Evolutionary conservation across 2,329 filamentous ascomycete genomes (phyloP), one percentile per base, ranked within the genome.

Genomic region (Epichloe bromicola): DNA sequence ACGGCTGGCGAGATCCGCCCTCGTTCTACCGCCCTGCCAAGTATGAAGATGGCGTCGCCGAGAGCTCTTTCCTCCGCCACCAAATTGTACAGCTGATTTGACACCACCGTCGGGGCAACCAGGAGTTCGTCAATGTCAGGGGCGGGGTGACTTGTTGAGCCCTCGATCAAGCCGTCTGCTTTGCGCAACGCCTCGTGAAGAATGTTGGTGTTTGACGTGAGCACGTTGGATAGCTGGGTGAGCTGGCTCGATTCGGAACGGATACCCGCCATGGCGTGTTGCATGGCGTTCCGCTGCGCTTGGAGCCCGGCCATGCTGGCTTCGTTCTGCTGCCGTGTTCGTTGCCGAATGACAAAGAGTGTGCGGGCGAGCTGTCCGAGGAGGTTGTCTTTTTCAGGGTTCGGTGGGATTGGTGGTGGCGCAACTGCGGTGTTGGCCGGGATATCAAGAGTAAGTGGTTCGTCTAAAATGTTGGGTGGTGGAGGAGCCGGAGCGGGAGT

Each of bases 301-400:
- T 79, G 76, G 2, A 97, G 75, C 1, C 89, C 85, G 0, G 82
- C 75, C 36, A 95, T 74, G 19, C 85, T 87, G 14, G 84, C 76
- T 17, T 80, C 76, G 58, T 90, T 90, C 61, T 93, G 86, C 26
- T 77, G 68, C 45, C 85, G 77, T 49, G 82, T 83, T 46, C 78
- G 76, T 54, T 82, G 80, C 15, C 90, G 82, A 55, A 86, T 82
- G 39, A 78, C 71, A 50, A 82, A 74, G 3, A 97, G 72, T 0
- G 82, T 79, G 51, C 77, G 73, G 37, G 84, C 88, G 33, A 97
- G 77, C 43, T 89, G 85, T 49, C 78, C 77, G 3, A 95, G 75
- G 15, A 97, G 78, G 19, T 86, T 84, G 65, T 97, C 89, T 64
- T 95, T 96, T 67, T 97, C 88, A 0, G 93, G 93, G 61, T 98